Evolutionary conservation across 2,329 filamentous ascomycete genomes (phyloP).

Genomic region (Raffaelea albimanens): DNA sequence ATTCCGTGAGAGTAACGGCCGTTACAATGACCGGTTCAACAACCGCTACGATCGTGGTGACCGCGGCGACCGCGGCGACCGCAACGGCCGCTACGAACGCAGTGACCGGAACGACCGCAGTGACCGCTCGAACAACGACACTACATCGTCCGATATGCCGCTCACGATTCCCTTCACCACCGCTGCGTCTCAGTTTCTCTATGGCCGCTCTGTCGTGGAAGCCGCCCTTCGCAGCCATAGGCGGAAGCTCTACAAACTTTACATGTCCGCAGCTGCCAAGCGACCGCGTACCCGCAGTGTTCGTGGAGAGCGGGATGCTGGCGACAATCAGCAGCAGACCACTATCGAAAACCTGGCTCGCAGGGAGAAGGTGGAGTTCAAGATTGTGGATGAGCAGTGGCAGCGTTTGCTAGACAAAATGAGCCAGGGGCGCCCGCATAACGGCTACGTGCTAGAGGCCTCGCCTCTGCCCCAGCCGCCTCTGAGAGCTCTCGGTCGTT

Average conservation of each 20-base stretch:
- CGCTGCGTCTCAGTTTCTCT: slow-evolving; percentile 84
- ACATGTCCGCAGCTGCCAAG: slow-evolving; percentile 53
- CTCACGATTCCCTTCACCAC: slow-evolving; percentile 53
- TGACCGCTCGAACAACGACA: not conserved
- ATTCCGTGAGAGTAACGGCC: too few species aligned
- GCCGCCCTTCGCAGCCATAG: slow-evolving; percentile 60
- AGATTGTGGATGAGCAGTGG: slow-evolving; percentile 49
- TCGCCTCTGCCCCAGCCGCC: slow-evolving; percentile 71
- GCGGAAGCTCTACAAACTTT: slow-evolving; percentile 75
- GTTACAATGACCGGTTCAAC: too few species aligned
- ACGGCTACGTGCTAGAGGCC: slow-evolving; percentile 79
- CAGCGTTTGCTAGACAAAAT: slow-evolving; percentile 72
- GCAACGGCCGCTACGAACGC: too few species aligned
- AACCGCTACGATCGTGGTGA: too few species aligned
- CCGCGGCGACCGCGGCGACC: not conserved
- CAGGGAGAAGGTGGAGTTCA: slow-evolving; percentile 42
- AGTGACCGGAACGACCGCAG: not conserved
- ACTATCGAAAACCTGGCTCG: slow-evolving; percentile 36
- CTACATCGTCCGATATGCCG: slow-evolving; percentile 6
- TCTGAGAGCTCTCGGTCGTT: slow-evolving; percentile 44
- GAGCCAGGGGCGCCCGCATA: slow-evolving; percentile 75
- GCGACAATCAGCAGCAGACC: slow-evolving; percentile 31
- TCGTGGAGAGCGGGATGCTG: slow-evolving; percentile 45
- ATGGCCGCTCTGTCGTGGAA: slow-evolving; percentile 71
- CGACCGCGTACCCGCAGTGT: too few species aligned